Conservation (phyloP, 441 rosid genomes). For the Gossypium schwendimanii region DNA sequence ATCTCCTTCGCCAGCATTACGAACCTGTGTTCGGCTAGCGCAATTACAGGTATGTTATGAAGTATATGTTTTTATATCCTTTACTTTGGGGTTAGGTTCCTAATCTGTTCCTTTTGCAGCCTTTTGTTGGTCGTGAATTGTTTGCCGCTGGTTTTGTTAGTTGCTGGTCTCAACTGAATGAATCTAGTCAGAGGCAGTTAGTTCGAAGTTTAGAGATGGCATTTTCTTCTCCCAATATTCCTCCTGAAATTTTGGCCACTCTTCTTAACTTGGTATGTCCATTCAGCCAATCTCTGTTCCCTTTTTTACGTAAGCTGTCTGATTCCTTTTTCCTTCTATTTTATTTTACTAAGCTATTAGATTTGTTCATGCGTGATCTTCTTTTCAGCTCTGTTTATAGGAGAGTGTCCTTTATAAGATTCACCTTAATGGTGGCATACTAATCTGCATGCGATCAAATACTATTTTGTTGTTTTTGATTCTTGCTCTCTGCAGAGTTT, state of each 20-base stretch:
- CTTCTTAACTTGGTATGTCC: slow-evolving; percentile 79
- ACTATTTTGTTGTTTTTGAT: neutral
- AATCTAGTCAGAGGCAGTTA: slow-evolving; percentile 83
- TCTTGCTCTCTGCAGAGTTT: neutral
- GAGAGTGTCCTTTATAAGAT: neutral
- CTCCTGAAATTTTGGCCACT: slow-evolving; percentile 98
- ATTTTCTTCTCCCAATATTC: slow-evolving; percentile 95
- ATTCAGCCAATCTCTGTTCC: neutral
- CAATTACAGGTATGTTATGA: slow-evolving; percentile 69
- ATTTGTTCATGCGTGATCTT: neutral
- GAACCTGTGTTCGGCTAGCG: slow-evolving; percentile 97
- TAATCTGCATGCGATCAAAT: neutral
- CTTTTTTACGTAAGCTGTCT: neutral
- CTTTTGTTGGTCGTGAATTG: slow-evolving; percentile 94
- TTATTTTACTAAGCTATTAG: neutral
- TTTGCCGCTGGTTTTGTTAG: slow-evolving; percentile 99
- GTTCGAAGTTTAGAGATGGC: slow-evolving; percentile 99
- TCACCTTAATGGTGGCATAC: neutral
- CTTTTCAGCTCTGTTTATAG: neutral
- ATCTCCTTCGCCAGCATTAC: slow-evolving; percentile 98
- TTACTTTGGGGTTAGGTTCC: slow-evolving; percentile 16
- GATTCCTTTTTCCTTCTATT: neutral
- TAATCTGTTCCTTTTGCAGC: slow-evolving; percentile 54
- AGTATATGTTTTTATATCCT: slow-evolving; percentile 13
- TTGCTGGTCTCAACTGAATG: slow-evolving; percentile 95